Conservation (phyloP, 129 eudicot genomes). For the Escallonia rubra region DNA sequence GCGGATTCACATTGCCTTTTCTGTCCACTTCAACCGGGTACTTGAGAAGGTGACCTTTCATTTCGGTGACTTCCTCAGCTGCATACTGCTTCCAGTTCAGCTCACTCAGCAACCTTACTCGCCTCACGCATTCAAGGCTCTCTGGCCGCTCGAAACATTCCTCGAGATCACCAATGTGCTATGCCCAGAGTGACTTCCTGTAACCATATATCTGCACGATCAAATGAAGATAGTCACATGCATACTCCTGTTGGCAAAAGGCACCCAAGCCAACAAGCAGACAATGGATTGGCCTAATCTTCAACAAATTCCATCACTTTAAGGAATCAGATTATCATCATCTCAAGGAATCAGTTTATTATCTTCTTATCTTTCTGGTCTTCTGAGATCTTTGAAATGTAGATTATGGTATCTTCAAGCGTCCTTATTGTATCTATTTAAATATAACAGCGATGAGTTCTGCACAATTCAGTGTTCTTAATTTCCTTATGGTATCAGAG, state of each 20-base stretch:
- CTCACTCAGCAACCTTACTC: slow-evolving; percentile 53
- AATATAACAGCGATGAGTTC: too few relatives aligned
- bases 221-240: not conserved
- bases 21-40: slow-evolving; percentile 76
- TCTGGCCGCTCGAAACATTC: slow-evolving; percentile 60
- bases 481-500: too few relatives aligned
- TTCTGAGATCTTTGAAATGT: too few relatives aligned
- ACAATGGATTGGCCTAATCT: too few relatives aligned
- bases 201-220: slow-evolving; percentile 73
- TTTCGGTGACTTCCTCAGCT: slow-evolving; percentile 46
- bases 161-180: slow-evolving; percentile 68
- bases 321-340: too few relatives aligned
- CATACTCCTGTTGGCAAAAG: not conserved
- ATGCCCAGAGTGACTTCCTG: slow-evolving; percentile 91
- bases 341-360: too few relatives aligned
- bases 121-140: slow-evolving; percentile 73
- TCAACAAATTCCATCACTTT: too few relatives aligned
- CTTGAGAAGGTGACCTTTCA: slow-evolving; percentile 81
- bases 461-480: too few relatives aligned
- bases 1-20: slow-evolving; percentile 65
- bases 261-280: too few relatives aligned
- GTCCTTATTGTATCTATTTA: too few relatives aligned
- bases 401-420: too few relatives aligned
- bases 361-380: too few relatives aligned
- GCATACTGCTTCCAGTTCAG: slow-evolving; percentile 77